These are phyloP conservation scores for Fusarium phyllophilum DNA, from an alignment of 2,329 filamentous ascomycete genomes.

Conservation along the genomic window DNA sequence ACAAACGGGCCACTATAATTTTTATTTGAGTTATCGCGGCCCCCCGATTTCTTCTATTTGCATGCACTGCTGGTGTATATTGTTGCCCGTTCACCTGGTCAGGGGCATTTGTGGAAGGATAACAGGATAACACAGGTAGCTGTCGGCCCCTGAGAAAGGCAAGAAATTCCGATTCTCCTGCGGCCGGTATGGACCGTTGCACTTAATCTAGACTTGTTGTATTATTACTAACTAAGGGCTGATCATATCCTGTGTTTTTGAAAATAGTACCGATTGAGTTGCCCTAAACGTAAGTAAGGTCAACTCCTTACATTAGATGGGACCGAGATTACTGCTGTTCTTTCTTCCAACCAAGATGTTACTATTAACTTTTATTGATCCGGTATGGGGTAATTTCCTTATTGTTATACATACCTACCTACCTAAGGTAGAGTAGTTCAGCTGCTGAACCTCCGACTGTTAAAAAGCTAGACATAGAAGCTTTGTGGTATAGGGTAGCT, in stretches of 20 bases:
- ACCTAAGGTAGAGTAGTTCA: background rate
- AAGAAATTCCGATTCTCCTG: background rate
- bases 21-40: background rate
- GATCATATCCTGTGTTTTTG: background rate
- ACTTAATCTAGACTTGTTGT: background rate
- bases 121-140: background rate
- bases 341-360: background rate
- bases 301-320: no score
- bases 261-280: background rate
- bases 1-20: background rate
- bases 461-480: background rate
- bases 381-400: no score
- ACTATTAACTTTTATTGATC: background rate
- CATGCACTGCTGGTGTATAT: background rate
- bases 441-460: background rate
- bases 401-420: background rate
- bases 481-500: slow-evolving; percentile 19
- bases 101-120: background rate
- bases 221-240: background rate
- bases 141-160: background rate
- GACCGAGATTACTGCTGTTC: background rate
- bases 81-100: background rate
- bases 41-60: background rate
- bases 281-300: background rate
- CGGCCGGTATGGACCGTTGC: background rate